Conservation (phyloP, 352 stramenopile genomes). For the Phytophthora rubi region DNA sequence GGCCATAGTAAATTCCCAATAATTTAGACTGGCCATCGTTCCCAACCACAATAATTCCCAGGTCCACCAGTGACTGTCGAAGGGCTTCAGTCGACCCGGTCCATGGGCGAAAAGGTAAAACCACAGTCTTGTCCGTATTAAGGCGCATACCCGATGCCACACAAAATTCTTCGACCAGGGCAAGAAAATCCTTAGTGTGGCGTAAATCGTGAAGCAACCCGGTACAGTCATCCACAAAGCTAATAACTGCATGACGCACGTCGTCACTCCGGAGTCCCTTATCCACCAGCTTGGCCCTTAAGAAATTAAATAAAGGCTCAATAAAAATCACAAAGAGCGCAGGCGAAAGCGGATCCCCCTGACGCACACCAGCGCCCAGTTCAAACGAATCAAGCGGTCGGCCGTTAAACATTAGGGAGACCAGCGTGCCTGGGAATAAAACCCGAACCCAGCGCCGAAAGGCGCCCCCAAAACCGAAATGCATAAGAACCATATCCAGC, state of each 20-base stretch:
- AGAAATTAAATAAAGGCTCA: constrained; percentile 13
- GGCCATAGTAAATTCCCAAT: too few relatives aligned
- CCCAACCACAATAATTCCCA: too few relatives aligned
- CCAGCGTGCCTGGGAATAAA: constrained; percentile 15
- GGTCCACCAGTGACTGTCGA: too few relatives aligned
- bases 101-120: too few relatives aligned
- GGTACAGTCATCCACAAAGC: constrained; percentile 19
- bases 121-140: too few relatives aligned
- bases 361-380: constrained; percentile 17
- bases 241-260: constrained; percentile 2
- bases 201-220: constrained; percentile 1
- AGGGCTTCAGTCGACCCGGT: too few relatives aligned
- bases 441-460: constrained; percentile 19
- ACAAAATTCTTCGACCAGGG: too few relatives aligned
- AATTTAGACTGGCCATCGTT: too few relatives aligned
- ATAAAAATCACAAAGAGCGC: constrained; percentile 24
- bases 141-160: too few relatives aligned
- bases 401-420: constrained; percentile 19
- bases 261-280: neutral
- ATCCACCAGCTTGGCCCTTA: neutral
- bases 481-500: constrained; percentile 13
- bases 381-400: constrained; percentile 6
- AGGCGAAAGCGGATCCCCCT: constrained; percentile 28
- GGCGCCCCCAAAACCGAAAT: constrained; percentile 21
- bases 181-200: too few relatives aligned